Evolutionary conservation across 2,329 filamentous ascomycete genomes (phyloP).

Genomic region (Exophiala spinifera): DNA sequence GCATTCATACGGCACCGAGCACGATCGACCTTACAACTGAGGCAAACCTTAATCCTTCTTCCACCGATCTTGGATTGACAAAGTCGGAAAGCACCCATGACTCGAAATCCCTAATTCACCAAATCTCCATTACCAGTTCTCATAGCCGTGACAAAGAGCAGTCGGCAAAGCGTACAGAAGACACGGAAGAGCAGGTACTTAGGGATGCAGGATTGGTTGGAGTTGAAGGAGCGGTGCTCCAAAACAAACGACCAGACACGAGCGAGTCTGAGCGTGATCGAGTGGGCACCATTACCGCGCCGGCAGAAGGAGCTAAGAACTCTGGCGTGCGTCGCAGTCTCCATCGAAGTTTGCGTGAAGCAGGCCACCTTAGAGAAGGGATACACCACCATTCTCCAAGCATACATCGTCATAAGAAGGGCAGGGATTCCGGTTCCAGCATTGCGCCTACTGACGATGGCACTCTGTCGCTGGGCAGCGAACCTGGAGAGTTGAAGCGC

Average conservation of each 20-base stretch:
- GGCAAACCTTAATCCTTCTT: slow-evolving; percentile 12
- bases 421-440: slow-evolving; percentile 68
- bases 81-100: slow-evolving; percentile 27
- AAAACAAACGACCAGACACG: slow-evolving; percentile 39
- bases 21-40: slow-evolving; percentile 6
- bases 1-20: slow-evolving; percentile 7
- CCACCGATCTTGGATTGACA: slow-evolving; percentile 9
- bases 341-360: slow-evolving; percentile 85
- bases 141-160: slow-evolving; percentile 35
- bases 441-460: slow-evolving; percentile 53
- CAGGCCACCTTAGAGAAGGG: slow-evolving; percentile 35
- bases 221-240: slow-evolving; percentile 37
- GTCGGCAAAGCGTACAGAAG: slow-evolving; percentile 33
- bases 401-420: slow-evolving; percentile 69
- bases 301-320: slow-evolving; percentile 51
- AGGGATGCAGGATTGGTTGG: slow-evolving; percentile 65
- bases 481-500: slow-evolving; percentile 69
- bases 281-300: slow-evolving; percentile 38
- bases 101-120: slow-evolving; percentile 34
- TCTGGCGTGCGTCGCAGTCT: slow-evolving; percentile 78
- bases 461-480: slow-evolving; percentile 41
- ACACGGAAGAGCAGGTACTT: slow-evolving; percentile 64
- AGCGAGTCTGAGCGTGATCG: slow-evolving; percentile 44
- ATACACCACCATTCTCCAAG: slow-evolving; percentile 48
- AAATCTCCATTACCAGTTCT: slow-evolving; percentile 40